Percentiles rank a stretch among this genome's conserved stretches.
Evolutionary conservation across 306 rosid genomes (phyloP).

Genomic region (Leucaena leucocephala): DNA sequence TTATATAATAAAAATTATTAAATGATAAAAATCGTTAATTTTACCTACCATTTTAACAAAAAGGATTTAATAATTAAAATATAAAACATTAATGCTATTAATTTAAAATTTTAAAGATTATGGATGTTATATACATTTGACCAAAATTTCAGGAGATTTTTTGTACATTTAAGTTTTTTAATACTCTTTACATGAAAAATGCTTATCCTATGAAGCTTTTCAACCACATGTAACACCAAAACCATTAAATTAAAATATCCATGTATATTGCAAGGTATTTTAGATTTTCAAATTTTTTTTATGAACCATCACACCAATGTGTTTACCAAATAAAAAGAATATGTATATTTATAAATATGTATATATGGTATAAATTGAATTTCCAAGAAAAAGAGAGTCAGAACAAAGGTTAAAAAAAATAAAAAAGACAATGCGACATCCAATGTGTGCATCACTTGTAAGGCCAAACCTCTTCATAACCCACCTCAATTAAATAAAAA

Average conservation of each 20-base stretch:
- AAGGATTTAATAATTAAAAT: too few species aligned
- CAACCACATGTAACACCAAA: not conserved
- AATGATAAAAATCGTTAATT: too few species aligned
- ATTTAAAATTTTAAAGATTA: too few species aligned
- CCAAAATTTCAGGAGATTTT: too few species aligned
- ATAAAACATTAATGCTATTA: too few species aligned
- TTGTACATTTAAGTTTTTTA: too few species aligned
- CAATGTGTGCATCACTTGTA: constrained; percentile 50
- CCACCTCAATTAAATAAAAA: not conserved
- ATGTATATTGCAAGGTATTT: not conserved
- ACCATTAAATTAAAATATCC: not conserved
- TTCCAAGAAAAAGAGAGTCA: constrained; percentile 8
- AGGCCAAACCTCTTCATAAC: not conserved
- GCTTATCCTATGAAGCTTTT: not conserved
- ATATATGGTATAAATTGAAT: constrained; percentile 44
- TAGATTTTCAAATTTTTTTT: not conserved
- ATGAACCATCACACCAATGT: not conserved
- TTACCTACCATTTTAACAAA: too few species aligned
- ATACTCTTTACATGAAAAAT: not conserved
- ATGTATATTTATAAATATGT: constrained; percentile 35
- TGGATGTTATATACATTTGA: too few species aligned
- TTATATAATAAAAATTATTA: too few species aligned
- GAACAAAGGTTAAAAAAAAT: not conserved
- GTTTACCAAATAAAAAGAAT: constrained; percentile 27
- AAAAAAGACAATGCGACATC: constrained; percentile 44